These are phyloP conservation scores for Paraphoma chrysanthemicola DNA, from an alignment of 2,329 filamentous ascomycete genomes.

Conservation along the genomic window DNA sequence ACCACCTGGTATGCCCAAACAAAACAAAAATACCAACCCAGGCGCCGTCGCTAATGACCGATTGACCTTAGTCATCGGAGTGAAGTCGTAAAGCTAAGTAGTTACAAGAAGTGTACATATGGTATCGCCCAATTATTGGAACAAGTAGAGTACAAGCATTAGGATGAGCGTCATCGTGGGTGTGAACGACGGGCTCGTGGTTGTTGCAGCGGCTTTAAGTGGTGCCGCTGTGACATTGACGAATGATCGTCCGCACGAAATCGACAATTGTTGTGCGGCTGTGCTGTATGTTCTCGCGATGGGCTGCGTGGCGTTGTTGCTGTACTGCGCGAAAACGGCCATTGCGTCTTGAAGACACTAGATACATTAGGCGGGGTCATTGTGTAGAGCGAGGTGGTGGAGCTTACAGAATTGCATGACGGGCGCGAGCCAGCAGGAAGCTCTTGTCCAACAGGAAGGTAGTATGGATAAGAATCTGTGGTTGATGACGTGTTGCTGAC, in stretches of 20 bases:
- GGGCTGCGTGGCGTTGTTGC: slow-evolving; percentile 69
- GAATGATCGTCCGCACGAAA: slow-evolving; percentile 64
- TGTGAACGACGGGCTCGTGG: slow-evolving; percentile 29
- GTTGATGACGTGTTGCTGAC: slow-evolving; percentile 76
- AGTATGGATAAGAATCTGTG: slow-evolving; percentile 82
- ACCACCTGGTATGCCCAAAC: background rate
- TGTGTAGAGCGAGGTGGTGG: background rate
- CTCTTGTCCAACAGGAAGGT: slow-evolving; percentile 76
- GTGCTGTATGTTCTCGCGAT: slow-evolving; percentile 72
- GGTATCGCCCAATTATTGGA: slow-evolving; percentile 30
- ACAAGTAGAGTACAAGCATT: slow-evolving; percentile 45
- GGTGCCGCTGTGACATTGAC: slow-evolving; percentile 58
- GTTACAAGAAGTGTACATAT: slow-evolving; percentile 27
- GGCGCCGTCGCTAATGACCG: slow-evolving; percentile 48
- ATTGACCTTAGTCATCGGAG: slow-evolving; percentile 26
- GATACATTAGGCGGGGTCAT: background rate
- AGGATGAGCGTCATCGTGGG: slow-evolving; percentile 40
- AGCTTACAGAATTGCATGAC: slow-evolving; percentile 64
- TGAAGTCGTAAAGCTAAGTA: slow-evolving; percentile 17
- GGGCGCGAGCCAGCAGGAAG: slow-evolving; percentile 73
- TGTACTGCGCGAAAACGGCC: slow-evolving; percentile 76
- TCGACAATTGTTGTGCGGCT: slow-evolving; percentile 77
- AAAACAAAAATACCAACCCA: slow-evolving; percentile 12
- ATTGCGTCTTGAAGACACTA: slow-evolving; percentile 80
- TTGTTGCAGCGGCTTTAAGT: slow-evolving; percentile 38